These are phyloP conservation scores for Prasinococcaceae sp. DNA, from an alignment of 139 green algal genomes.

Conservation along the genomic window DNA sequence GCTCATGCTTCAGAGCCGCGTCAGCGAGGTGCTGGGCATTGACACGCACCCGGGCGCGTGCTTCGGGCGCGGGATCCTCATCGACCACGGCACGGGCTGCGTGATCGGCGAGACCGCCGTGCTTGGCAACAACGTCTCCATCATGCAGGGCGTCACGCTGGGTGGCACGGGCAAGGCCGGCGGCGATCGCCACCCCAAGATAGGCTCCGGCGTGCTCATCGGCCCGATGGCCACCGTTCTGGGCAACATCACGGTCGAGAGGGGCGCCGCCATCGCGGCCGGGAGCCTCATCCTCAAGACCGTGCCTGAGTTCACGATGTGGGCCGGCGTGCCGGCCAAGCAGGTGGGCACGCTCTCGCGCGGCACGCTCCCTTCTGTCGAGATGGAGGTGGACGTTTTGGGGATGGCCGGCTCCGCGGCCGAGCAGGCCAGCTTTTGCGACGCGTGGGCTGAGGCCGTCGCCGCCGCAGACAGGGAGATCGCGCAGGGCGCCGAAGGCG, in stretches of 20 bases:
- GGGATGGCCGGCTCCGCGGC: too few relatives aligned
- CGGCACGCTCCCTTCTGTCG: too few relatives aligned
- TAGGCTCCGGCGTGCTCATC: constrained; percentile 80
- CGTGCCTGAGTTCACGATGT: too few relatives aligned
- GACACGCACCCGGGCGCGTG: constrained; percentile 88
- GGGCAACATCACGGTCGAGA: constrained; percentile 81
- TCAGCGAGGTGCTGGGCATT: constrained; percentile 50
- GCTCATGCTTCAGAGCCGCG: constrained; percentile 36
- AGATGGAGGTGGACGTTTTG: too few relatives aligned
- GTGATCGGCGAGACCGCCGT: constrained; percentile 85
- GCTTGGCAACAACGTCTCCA: constrained; percentile 72
- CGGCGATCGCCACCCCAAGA: constrained; percentile 90
- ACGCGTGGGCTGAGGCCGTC: too few relatives aligned
- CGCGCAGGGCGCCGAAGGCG: too few relatives aligned
- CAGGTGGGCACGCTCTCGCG: too few relatives aligned
- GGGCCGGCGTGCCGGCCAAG: too few relatives aligned
- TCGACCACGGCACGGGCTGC: constrained; percentile 87
- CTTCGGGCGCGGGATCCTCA: constrained; percentile 84
- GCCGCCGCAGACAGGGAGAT: too few relatives aligned
- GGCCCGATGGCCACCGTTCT: constrained; percentile 73
- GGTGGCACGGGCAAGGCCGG: constrained; percentile 87
- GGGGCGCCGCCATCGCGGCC: constrained; percentile 50
- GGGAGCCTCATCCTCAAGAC: constrained; percentile 20
- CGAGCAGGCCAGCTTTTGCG: too few relatives aligned
- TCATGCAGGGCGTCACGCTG: constrained; percentile 82